Conservation (phyloP, 2,329 filamentous ascomycete genomes). For the Exophiala bonariae region DNA sequence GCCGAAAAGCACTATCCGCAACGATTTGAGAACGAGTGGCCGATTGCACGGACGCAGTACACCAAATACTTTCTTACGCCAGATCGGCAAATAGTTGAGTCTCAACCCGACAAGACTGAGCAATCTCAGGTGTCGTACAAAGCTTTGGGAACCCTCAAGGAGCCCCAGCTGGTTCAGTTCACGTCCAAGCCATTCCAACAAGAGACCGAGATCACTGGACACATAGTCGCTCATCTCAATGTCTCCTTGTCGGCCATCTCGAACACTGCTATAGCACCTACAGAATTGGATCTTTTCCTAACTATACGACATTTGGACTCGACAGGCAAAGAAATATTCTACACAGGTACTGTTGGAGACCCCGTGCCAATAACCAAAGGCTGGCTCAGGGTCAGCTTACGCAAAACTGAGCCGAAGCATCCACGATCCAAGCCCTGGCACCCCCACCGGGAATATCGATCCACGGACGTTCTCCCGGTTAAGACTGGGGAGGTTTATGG, state of each 20-base stretch:
- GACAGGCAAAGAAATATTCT: constrained; percentile 52
- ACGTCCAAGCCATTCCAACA: constrained; percentile 56
- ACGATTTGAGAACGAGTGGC: constrained; percentile 64
- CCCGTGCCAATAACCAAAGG: constrained; percentile 56
- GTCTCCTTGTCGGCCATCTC: constrained; percentile 53
- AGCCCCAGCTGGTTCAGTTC: constrained; percentile 59
- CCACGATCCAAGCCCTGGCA: constrained; percentile 46
- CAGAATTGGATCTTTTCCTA: constrained; percentile 56
- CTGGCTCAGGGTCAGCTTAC: constrained; percentile 55
- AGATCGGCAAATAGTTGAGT: constrained; percentile 22
- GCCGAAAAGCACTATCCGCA: constrained; percentile 58
- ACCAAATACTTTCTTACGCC: constrained; percentile 61
- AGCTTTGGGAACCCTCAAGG: constrained; percentile 58
- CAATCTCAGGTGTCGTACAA: constrained; percentile 52
- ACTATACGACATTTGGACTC: constrained; percentile 55
- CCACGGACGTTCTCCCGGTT: constrained; percentile 49
- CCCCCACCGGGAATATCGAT: constrained; percentile 53
- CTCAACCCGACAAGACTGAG: constrained; percentile 38
- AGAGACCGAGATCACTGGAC: constrained; percentile 70
- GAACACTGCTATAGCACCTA: constrained; percentile 42
- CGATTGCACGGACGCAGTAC: constrained; percentile 65
- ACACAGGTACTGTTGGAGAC: constrained; percentile 58
- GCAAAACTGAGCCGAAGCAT: constrained; percentile 48
- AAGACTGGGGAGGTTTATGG: constrained; percentile 51
- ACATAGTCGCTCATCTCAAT: constrained; percentile 64